These are phyloP conservation scores for Aschersonia sp. DNA, from an alignment of 2,329 filamentous ascomycete species.

Conservation along the genomic window DNA sequence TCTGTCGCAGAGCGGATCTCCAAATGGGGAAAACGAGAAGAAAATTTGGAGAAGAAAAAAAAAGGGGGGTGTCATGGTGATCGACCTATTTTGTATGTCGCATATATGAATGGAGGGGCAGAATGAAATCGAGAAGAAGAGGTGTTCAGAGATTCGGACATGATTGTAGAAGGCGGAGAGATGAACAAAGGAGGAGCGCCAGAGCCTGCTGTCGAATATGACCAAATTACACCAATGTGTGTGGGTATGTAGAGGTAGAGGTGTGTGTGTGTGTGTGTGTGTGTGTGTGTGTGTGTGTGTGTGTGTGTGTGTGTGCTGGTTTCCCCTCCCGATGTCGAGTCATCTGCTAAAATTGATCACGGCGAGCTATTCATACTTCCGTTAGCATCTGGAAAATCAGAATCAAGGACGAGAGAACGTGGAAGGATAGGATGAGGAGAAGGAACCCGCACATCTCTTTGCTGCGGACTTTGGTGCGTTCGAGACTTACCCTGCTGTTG, in stretches of 20 bases:
- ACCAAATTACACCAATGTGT: neutral
- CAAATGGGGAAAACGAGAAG: too few species aligned
- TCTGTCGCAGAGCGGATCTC: too few species aligned
- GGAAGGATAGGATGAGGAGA: neutral
- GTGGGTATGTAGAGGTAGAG: neutral
- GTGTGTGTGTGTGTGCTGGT: neutral
- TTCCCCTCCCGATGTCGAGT: neutral
- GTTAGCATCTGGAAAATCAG: neutral
- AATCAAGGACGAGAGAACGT: neutral
- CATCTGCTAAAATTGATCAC: conserved; percentile 35
- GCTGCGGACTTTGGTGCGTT: neutral
- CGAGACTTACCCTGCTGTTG: conserved; percentile 42
- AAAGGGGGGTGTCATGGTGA: too few species aligned
- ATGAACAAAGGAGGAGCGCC: too few species aligned
- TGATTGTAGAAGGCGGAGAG: too few species aligned
- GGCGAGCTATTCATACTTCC: conserved; percentile 23
- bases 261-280: neutral
- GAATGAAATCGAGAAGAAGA: too few species aligned
- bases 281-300: neutral
- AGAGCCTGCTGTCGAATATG: too few species aligned
- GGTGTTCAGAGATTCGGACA: too few species aligned
- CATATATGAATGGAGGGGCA: too few species aligned
- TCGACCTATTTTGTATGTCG: too few species aligned
- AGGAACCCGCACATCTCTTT: neutral
- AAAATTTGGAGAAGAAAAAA: too few species aligned